These are phyloP conservation scores for Stipa capillata DNA, from an alignment of 176 grass and related monocot species.

Conservation along the genomic window DNA sequence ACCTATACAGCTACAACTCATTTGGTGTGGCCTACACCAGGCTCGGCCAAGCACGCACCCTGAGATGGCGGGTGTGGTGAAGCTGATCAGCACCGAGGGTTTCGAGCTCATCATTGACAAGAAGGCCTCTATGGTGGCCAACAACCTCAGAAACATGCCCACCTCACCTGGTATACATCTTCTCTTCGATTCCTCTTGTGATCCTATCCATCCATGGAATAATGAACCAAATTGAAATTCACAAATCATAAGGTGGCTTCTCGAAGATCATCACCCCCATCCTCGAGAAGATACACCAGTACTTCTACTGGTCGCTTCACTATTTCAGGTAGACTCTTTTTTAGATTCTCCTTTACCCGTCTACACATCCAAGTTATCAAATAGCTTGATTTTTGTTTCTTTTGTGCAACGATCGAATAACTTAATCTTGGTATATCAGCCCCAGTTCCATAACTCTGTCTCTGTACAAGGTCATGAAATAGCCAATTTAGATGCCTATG, in stretches of 20 bases:
- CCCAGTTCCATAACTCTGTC: neutral
- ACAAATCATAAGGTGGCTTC: constrained; percentile 38
- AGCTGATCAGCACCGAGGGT: constrained; percentile 92
- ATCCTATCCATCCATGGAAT: neutral
- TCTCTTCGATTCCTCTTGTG: neutral
- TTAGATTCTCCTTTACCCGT: too few relatives aligned
- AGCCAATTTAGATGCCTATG: neutral
- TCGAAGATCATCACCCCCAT: constrained; percentile 72
- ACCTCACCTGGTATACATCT: constrained; percentile 43
- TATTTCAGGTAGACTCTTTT: constrained; percentile 38
- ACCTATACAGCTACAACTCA: too few relatives aligned
- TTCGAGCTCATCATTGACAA: constrained; percentile 94
- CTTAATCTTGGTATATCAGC: neutral
- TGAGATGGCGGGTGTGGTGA: constrained; percentile 48
- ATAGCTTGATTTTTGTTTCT: too few relatives aligned
- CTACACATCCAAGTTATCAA: neutral
- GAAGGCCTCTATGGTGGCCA: constrained; percentile 92
- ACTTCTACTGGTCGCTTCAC: constrained; percentile 95
- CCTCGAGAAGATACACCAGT: constrained; percentile 90
- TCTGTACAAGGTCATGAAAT: neutral
- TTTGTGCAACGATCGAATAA: too few relatives aligned
- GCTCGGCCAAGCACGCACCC: too few relatives aligned
- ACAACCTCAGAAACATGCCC: constrained; percentile 90
- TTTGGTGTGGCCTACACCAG: too few relatives aligned
- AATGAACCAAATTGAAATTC: neutral